Evolutionary conservation across 2,329 filamentous ascomycete species (phyloP).

Genomic region (Xylariaceae sp.): DNA sequence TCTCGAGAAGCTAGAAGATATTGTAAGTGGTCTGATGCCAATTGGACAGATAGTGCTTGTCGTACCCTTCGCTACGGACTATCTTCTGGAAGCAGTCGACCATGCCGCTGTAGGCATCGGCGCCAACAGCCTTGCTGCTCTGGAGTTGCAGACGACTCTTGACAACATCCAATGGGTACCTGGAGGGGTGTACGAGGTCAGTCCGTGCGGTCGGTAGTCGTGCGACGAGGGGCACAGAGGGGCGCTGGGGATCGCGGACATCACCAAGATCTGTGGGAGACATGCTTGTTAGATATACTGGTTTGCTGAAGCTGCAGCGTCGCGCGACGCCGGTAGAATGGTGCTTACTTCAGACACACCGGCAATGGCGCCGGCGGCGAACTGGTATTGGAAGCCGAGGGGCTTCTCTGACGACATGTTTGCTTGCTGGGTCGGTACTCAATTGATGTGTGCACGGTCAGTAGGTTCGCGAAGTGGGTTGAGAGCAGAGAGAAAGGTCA

Average conservation of each 20-base stretch:
- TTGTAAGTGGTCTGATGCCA: constrained; percentile 11
- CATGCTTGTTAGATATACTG: constrained; percentile 16
- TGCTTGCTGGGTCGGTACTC: constrained; percentile 4
- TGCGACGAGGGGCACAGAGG: no score
- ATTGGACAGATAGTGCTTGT: constrained; percentile 2
- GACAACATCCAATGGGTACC: constrained; percentile 98
- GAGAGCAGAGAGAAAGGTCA: constrained; percentile 19
- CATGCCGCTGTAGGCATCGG: constrained; percentile 94
- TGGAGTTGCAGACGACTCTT: constrained; percentile 98
- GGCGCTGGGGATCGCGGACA: constrained; percentile 51
- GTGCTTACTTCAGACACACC: constrained; percentile 89
- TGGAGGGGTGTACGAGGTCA: constrained; percentile 39
- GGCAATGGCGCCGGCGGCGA: constrained; percentile 73
- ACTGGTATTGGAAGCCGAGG: constrained; percentile 26
- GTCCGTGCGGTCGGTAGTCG: constrained; percentile 5
- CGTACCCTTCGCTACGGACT: constrained; percentile 88
- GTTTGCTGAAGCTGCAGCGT: no score
- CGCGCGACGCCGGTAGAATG: no score
- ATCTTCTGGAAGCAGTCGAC: constrained; percentile 98
- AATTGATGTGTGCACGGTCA: constrained; percentile 12
- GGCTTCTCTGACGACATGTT: constrained; percentile 21
- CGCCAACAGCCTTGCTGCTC: constrained; percentile 67
- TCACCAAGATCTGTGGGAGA: constrained; percentile 73
- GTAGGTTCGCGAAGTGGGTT: constrained; percentile 17
- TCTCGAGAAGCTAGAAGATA: constrained; percentile 66